Base-by-base conservation (phyloP, 176 grass and related monocot species). In the Oryza punctata region DNA sequence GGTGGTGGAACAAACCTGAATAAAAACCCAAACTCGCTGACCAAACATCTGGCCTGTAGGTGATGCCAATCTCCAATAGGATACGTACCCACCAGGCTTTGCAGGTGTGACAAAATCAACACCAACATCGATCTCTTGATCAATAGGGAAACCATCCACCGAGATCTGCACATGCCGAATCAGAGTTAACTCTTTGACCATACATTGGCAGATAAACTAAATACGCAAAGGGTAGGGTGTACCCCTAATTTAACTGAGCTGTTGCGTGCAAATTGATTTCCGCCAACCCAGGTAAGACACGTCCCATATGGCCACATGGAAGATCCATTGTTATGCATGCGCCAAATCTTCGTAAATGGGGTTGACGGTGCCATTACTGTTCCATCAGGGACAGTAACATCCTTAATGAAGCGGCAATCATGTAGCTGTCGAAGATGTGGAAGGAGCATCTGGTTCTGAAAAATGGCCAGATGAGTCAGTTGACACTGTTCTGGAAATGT, bases 321-420 rank as follows among this genome's bases (percentile, higher is more conserved):
- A 47, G 37, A 65, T 28, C 96, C 96, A 81, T 75, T 90, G 82
- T 98, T 98, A 43, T 71, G 54, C 81, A 98, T 81, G 82, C 89
- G 80, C 96, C 96, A 98, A 73, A 98, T 85, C 79, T 98, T 95
- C 7, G 83, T 95, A 69, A 98, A 95, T 60, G 69, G 83, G 70
- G 81, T 92, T 49, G 70, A 90, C 2, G 96, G 93, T 8, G 89
- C 65, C 80, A 98, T 85, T 70, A 85, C 3, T 63, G 91, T 98
- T 54, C 93, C 96, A 90, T 98, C 96, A 33, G 86, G 80, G 4
- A 98, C 41, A 80, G 91, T 90, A 49, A 98, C 43, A 75, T 98
- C 87, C 74, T 78, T 76, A 44, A 98, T 84, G 78, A 98, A 95
- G 63, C 16, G 8, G 65, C 87, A 85, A 41, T 94, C 85, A 54